A percentile compares a stretch with the other conserved stretches of the same genome.
Evolutionary conservation across 805 yeast species (phyloP).

Genomic region (Isabelozyma pseudorhagii): DNA sequence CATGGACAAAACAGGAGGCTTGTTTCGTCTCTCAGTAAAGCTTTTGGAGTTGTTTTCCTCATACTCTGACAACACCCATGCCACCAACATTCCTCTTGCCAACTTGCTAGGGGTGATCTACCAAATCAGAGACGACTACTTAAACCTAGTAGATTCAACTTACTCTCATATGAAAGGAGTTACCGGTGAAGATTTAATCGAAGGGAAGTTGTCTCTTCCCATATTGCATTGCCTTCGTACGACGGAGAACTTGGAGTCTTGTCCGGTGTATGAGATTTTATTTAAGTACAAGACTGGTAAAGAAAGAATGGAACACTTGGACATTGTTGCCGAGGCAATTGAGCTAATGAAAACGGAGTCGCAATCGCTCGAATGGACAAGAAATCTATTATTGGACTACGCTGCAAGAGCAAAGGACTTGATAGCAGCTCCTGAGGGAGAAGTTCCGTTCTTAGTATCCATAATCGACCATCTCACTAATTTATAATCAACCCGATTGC

Average conservation of each 20-base stretch:
- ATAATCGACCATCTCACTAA: no score
- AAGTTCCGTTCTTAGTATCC: no score
- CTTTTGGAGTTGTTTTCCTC: slow-evolving; percentile 45
- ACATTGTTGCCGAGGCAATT: slow-evolving; percentile 17
- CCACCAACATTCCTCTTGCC: slow-evolving; percentile 38
- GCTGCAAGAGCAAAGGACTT: no score
- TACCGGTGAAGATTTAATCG: slow-evolving; percentile 78
- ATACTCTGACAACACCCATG: background rate
- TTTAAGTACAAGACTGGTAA: slow-evolving; percentile 10
- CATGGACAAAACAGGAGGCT: slow-evolving; percentile 82
- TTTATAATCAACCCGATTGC: no score
- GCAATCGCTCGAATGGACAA: no score
- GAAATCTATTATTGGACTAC: no score
- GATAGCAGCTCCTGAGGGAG: no score
- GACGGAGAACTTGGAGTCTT: slow-evolving; percentile 2
- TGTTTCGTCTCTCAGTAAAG: slow-evolving; percentile 70
- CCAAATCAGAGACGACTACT: slow-evolving; percentile 82
- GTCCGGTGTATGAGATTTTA: slow-evolving; percentile 23
- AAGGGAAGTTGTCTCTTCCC: slow-evolving; percentile 87
- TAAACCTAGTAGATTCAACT: slow-evolving; percentile 57
- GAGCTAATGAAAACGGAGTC: slow-evolving; percentile 12
- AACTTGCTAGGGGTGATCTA: slow-evolving; percentile 78
- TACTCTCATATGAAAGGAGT: slow-evolving; percentile 63
- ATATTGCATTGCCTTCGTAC: slow-evolving; percentile 52
- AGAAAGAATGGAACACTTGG: slow-evolving; percentile 10